Evolutionary conservation across 768 basidiomycete species (phyloP).

Genomic region (Rhodotorula kratochvilovae): DNA sequence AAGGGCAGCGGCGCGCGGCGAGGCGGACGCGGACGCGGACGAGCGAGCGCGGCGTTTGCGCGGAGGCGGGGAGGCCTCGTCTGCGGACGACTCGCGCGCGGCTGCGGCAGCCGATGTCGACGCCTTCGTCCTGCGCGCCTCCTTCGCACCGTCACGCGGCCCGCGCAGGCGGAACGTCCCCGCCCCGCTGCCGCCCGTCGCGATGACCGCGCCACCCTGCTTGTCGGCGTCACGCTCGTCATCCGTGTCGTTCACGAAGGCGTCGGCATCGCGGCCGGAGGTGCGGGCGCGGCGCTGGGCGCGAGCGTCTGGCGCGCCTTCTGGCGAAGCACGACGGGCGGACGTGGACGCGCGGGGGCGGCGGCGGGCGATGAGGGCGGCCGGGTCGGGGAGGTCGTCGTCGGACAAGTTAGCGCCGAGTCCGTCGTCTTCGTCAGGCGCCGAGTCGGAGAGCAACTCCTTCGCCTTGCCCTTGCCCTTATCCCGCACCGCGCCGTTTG

Average conservation of each 20-base stretch:
- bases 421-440: not conserved
- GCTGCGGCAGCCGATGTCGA: not conserved
- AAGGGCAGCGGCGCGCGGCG: not conserved
- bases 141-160: not conserved
- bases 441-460: not conserved
- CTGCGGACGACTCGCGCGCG: not conserved
- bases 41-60: not conserved
- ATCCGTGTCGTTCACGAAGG: conserved; percentile 1
- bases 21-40: not conserved
- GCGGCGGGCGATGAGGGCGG: not conserved
- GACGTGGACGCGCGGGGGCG: not conserved
- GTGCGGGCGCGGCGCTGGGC: conserved; percentile 2
- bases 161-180: not conserved
- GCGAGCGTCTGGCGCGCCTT: not conserved
- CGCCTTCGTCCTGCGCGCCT: not conserved
- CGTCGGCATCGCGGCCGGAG: not conserved
- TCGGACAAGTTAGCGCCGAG: not conserved
- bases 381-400: not conserved
- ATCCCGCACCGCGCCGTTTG: not conserved
- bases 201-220: not conserved
- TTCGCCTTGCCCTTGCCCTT: not conserved
- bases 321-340: not conserved
- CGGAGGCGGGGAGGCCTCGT: not conserved
- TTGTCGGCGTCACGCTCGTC: not conserved
- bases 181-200: not conserved